Evolutionary conservation across 1,139 yeast genomes (phyloP).

Genomic region (Debaryomyces singareniensis): DNA sequence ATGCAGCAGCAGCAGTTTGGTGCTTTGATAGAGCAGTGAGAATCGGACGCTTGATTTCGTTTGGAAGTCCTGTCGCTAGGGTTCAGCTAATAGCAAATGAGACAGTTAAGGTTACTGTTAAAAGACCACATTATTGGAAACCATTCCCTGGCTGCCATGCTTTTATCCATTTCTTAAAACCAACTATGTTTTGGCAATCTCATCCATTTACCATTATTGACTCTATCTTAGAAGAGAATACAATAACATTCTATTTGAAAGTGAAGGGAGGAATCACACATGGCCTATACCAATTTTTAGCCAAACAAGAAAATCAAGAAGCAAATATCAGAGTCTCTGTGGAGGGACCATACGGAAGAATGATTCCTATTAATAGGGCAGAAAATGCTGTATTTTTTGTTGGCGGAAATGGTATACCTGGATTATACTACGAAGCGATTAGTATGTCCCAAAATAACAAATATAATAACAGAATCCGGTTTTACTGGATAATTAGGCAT

Average conservation of each 20-base stretch:
- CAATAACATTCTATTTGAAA: conserved; percentile 23
- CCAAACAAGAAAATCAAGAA: conserved; percentile 17
- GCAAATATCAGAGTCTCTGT: conserved; percentile 25
- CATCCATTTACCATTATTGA: conserved; percentile 40
- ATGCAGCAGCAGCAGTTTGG: conserved; percentile 40
- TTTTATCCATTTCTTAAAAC: conserved; percentile 38
- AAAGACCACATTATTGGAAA: conserved; percentile 36
- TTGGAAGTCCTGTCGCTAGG: conserved; percentile 34
- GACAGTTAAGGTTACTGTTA: conserved; percentile 34
- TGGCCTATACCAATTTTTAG: conserved; percentile 23
- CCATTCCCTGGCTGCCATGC: conserved; percentile 48
- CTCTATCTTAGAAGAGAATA: conserved; percentile 22
- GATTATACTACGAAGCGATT: conserved; percentile 34
- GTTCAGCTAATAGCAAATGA: conserved; percentile 30
- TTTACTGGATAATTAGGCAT: conserved; percentile 33
- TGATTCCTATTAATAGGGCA: conserved; percentile 21
- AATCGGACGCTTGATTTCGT: conserved; percentile 23
- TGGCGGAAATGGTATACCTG: conserved; percentile 42
- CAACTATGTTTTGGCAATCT: conserved; percentile 35
- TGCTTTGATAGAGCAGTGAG: conserved; percentile 34
- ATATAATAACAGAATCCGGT: conserved; percentile 19
- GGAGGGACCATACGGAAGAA: conserved; percentile 39
- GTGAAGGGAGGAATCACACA: conserved; percentile 35
- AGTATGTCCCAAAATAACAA: conserved; percentile 16
- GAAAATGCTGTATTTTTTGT: conserved; percentile 31